phyloP scores from a whole-genome alignment of 1,139 yeast genomes.

The Pichia sp. region DNA sequence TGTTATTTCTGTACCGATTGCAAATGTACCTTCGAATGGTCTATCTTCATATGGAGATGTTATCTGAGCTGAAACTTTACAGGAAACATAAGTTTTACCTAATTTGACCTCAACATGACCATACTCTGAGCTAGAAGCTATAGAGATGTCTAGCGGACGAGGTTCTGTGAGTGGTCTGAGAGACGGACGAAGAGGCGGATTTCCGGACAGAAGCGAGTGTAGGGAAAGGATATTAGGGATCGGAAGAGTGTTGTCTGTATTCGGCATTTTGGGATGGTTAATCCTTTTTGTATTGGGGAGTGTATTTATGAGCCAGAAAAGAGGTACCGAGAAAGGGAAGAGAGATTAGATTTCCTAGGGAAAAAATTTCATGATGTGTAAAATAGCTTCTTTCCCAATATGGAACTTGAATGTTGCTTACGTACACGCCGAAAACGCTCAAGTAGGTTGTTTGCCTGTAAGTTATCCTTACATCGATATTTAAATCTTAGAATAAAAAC shows the following conservation, averaged over 20 bases:
- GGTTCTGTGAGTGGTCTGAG: constrained; percentile 17
- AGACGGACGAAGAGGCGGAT: constrained; percentile 19
- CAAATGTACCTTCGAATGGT: constrained; percentile 88
- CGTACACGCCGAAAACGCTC: not conserved
- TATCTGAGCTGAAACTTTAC: constrained; percentile 76
- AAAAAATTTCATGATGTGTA: constrained; percentile 10
- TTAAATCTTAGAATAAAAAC: too few relatives aligned
- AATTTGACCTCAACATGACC: constrained; percentile 71
- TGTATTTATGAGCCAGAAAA: too few relatives aligned
- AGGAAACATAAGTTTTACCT: constrained; percentile 73
- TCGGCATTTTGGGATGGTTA: constrained; percentile 9
- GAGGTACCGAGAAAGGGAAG: not conserved
- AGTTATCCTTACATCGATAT: too few relatives aligned
- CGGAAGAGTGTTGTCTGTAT: constrained; percentile 16
- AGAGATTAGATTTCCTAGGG: not conserved
- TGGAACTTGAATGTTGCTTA: not conserved
- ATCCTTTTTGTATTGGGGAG: too few relatives aligned
- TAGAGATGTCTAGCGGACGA: constrained; percentile 42
- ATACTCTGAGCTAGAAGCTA: constrained; percentile 61
- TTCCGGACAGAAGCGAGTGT: constrained; percentile 14
- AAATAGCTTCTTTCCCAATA: constrained; percentile 4
- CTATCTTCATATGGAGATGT: constrained; percentile 81
- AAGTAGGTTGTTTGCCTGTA: too few relatives aligned
- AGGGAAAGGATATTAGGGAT: constrained; percentile 17
- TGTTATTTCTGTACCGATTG: constrained; percentile 78